phyloP scores from a whole-genome alignment of 495 filamentous ascomycete species.

The Aspergillus bertholletiae region DNA sequence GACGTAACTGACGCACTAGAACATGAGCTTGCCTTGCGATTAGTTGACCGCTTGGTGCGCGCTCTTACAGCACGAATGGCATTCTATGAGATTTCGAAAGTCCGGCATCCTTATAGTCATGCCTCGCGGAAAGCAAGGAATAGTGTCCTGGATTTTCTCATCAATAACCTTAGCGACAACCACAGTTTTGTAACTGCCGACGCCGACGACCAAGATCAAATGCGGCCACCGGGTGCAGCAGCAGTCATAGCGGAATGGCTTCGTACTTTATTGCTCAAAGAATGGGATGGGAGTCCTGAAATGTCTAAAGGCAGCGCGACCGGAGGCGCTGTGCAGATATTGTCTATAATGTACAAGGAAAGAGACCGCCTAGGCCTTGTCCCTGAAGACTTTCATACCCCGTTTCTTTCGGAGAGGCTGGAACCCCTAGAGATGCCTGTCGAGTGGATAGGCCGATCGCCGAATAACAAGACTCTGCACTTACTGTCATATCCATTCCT shows the following conservation, averaged over 20 bases:
- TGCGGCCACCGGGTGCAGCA: constrained; percentile 38
- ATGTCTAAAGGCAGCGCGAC: constrained; percentile 62
- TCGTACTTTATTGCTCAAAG: constrained; percentile 65
- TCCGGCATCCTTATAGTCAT: constrained; percentile 31
- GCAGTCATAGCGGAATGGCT: constrained; percentile 74
- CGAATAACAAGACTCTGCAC: constrained; percentile 64
- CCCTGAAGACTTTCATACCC: constrained; percentile 66
- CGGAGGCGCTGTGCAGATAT: constrained; percentile 69
- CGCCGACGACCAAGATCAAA: constrained; percentile 18
- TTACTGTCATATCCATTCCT: constrained; percentile 79
- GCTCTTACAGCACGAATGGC: constrained; percentile 50
- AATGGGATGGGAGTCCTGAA: constrained; percentile 73
- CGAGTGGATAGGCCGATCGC: constrained; percentile 57
- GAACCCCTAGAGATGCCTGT: constrained; percentile 73
- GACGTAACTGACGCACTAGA: constrained; percentile 53
- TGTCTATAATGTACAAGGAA: constrained; percentile 69
- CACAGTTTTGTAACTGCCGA: constrained; percentile 25
- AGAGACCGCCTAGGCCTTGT: constrained; percentile 59
- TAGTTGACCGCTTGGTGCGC: constrained; percentile 52
- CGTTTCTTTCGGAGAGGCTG: constrained; percentile 72
- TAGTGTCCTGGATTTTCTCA: constrained; percentile 35
- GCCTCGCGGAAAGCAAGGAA: constrained; percentile 30
- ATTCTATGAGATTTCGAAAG: constrained; percentile 50
- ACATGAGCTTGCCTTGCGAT: constrained; percentile 55
- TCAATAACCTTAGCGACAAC: constrained; percentile 39